These are phyloP conservation scores for Kingdonia uniflora DNA, from an alignment of 164 flowering plant genomes.

Conservation along the genomic window DNA sequence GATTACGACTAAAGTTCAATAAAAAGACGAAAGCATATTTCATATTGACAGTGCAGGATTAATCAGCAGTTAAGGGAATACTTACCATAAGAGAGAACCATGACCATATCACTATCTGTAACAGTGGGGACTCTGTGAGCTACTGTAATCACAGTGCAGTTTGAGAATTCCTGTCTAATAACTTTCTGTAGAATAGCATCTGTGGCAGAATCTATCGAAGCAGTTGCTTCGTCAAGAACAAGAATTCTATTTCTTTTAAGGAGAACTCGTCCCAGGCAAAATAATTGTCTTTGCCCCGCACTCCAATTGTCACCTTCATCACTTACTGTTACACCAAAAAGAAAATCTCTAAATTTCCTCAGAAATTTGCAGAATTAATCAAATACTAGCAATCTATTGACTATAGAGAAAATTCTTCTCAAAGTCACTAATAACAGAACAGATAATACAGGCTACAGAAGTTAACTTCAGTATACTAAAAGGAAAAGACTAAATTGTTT, in stretches of 20 bases:
- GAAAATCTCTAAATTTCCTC: no score
- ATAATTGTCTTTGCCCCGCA: conserved; percentile 71
- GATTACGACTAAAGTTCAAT: no score
- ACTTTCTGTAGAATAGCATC: conserved; percentile 63
- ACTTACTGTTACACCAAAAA: conserved; percentile 33
- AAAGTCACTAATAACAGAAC: no score
- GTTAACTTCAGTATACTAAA: no score
- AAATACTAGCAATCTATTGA: no score
- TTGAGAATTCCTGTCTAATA: conserved; percentile 57
- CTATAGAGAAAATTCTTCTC: no score
- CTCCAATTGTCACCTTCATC: conserved; percentile 93
- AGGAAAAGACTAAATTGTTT: no score
- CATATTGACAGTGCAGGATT: no score
- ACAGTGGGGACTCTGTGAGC: conserved; percentile 92
- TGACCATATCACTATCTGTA: conserved; percentile 74
- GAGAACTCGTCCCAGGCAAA: conserved; percentile 75
- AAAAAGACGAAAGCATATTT: no score
- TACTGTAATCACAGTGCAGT: conserved; percentile 66
- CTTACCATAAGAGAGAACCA: conserved; percentile 82
- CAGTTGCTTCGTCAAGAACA: conserved; percentile 87
- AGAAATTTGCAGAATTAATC: no score
- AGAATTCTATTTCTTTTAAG: conserved; percentile 58
- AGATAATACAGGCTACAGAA: no score
- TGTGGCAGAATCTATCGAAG: conserved; percentile 76
- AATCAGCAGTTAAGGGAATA: no score